Evolutionary conservation across 305 asterid genomes (phyloP).

Genomic region (Stenogyne calaminthoides): DNA sequence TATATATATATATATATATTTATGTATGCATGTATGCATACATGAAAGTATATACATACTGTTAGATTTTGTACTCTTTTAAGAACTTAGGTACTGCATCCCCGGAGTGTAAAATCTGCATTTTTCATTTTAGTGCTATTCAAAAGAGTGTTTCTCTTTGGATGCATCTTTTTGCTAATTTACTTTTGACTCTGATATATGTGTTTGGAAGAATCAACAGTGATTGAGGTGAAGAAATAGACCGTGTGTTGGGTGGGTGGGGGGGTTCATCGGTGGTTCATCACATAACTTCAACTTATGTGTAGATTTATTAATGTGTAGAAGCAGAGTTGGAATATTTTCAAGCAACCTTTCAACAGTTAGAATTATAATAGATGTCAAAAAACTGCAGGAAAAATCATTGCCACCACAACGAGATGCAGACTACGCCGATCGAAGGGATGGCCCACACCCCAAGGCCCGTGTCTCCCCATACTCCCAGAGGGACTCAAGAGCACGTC

Average conservation of each 20-base stretch:
- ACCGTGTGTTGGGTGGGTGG: neutral
- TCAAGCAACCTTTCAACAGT: conserved; percentile 23
- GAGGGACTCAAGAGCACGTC: conserved; percentile 68
- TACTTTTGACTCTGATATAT: neutral
- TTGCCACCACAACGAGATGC: conserved; percentile 50
- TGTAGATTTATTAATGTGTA: conserved; percentile 19
- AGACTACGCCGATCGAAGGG: conserved; percentile 57
- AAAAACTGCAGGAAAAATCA: conserved; percentile 78
- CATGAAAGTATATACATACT: neutral
- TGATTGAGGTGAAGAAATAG: neutral
- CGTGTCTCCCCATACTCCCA: conserved; percentile 63
- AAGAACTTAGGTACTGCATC: conserved; percentile 6
- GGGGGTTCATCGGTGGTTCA: neutral
- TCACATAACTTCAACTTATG: neutral
- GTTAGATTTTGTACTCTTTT: neutral
- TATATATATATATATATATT: neutral
- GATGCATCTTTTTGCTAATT: conserved; percentile 6
- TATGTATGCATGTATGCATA: too few relatives aligned
- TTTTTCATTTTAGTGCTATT: conserved; percentile 7
- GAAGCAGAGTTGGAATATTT: conserved; percentile 27
- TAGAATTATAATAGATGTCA: conserved; percentile 37
- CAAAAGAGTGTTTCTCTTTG: neutral
- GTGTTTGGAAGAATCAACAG: neutral
- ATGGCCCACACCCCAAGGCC: conserved; percentile 44
- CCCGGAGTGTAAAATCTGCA: neutral